Percentiles rank a stretch among this genome's conserved stretches.
Evolutionary conservation across 1,284 basidiomycete species (phyloP).

Genomic region (Coriolopsis trogii): DNA sequence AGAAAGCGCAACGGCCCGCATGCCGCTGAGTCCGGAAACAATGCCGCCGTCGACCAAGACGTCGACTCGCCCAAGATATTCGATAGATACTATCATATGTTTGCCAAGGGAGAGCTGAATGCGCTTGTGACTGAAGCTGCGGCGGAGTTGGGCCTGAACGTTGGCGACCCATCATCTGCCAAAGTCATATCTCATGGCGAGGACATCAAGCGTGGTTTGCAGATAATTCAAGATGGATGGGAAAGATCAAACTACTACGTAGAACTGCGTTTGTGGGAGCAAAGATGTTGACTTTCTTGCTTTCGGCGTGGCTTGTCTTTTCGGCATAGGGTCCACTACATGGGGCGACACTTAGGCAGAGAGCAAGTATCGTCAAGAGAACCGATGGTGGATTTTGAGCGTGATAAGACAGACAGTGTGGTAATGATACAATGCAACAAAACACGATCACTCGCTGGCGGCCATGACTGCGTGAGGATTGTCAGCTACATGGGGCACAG

Average conservation of each 20-base stretch:
- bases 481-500: constrained; percentile 2
- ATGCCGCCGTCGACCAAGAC: constrained; percentile 6
- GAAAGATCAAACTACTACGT: constrained; percentile 85
- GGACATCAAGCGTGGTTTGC: constrained; percentile 46
- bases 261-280: constrained; percentile 66
- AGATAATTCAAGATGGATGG: constrained; percentile 80
- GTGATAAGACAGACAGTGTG: constrained; percentile 15
- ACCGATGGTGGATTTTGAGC: constrained; percentile 21
- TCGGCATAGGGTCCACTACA: too few species aligned
- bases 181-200: constrained; percentile 15
- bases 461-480: constrained; percentile 57
- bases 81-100: constrained; percentile 95
- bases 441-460: constrained; percentile 59
- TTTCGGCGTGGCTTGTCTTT: too few species aligned
- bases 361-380: constrained; percentile 1
- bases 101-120: constrained; percentile 76
- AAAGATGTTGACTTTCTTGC: constrained; percentile 14
- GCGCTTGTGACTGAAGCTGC: constrained; percentile 68
- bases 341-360: neutral
- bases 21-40: constrained; percentile 1
- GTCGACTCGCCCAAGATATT: constrained; percentile 46
- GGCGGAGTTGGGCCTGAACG: constrained; percentile 52
- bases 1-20: constrained; percentile 26
- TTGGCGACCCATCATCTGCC: constrained; percentile 40
- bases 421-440: constrained; percentile 26